A percentile compares a stretch with the other conserved stretches of the same genome.
Evolutionary conservation across 257 asterid genomes (phyloP).

Genomic region (Solanum appendiculatum): DNA sequence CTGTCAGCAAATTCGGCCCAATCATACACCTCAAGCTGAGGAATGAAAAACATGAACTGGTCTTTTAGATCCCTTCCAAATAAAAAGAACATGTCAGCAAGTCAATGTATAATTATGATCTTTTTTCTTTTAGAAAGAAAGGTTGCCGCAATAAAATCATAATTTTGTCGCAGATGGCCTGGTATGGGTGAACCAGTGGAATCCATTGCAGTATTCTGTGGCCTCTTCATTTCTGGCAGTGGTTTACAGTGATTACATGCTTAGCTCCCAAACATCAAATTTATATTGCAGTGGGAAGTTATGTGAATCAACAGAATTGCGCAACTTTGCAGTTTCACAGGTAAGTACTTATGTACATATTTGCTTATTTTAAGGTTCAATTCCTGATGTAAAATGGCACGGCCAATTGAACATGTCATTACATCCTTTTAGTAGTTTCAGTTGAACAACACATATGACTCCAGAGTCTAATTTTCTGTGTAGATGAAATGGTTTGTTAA

Average conservation of each 20-base stretch:
- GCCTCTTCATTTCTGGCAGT: slow-evolving; percentile 61
- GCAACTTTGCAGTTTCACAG: slow-evolving; percentile 42
- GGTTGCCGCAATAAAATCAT: not conserved
- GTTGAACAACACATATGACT: not conserved
- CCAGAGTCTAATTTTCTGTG: not conserved
- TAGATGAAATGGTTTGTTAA: not conserved
- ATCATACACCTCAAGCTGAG: not conserved
- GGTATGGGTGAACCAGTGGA: slow-evolving; percentile 45
- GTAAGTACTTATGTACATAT: not conserved
- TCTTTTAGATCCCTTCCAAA: not conserved
- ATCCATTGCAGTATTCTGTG: slow-evolving; percentile 41
- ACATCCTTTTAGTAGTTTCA: not conserved
- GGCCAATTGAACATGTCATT: not conserved
- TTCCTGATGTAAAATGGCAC: too few relatives aligned
- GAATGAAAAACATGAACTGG: not conserved
- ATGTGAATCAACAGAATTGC: slow-evolving; percentile 28
- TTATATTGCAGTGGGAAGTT: slow-evolving; percentile 39
- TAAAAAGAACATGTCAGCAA: not conserved
- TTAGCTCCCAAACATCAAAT: slow-evolving; percentile 29
- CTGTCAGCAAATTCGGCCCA: not conserved
- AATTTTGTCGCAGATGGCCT: slow-evolving; percentile 37
- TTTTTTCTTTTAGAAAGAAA: not conserved
- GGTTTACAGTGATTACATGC: slow-evolving; percentile 58
- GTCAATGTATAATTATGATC: not conserved
- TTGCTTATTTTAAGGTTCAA: too few relatives aligned